Evolutionary conservation across 2,329 filamentous ascomycete genomes (phyloP), one percentile per base, ranked within the genome.

Genomic region (Chaetomium sp.): DNA sequence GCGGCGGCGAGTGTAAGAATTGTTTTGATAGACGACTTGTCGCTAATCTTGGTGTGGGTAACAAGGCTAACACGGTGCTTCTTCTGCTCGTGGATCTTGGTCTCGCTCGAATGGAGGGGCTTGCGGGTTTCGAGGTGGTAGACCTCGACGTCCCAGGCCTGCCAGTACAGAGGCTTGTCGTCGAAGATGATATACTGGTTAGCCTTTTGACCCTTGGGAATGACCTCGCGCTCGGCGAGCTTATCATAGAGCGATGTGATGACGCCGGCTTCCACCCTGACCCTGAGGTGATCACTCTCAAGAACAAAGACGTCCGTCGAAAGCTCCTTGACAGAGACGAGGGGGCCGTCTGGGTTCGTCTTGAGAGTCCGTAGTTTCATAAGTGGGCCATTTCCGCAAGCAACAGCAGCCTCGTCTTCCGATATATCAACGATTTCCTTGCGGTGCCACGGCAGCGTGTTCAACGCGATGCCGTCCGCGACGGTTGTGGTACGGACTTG

Each of bases 101-200:
- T 92, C 70, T 87, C 83, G 67, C 85, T 84, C 21, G 88, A 85
- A 6, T 84, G 75, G 16, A 99, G 83, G 75, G 94, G 90, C 74
- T 90, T 86, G 63, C 93, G 88, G 1, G 93, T 95, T 62, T 96
- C 88, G 29, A 98, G 85, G 73, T 99, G 95, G 79, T 90, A 99
- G 31, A 98, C 93, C 77, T 99, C 95, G 6, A 98, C 94, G 76
- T 99, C 94, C 93, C 94, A 97, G 2, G 93, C 93, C 78, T 97
- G 92, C 93, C 93, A 98, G 80, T 96, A 97, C 27, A 97, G 84
- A 25, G 93, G 93, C 79, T 98, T 97, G 79, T 99, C 95, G 74
- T 99, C 95, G 73, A 96, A 98, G 27, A 98, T 87, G 69, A 98
- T 93, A 58, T 95, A 87, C 74, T 97, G 93, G 70, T 96, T 97